Evolutionary conservation across 352 stramenopile species (phyloP).

Genomic region (Thalassiosira livingstoniorum): DNA sequence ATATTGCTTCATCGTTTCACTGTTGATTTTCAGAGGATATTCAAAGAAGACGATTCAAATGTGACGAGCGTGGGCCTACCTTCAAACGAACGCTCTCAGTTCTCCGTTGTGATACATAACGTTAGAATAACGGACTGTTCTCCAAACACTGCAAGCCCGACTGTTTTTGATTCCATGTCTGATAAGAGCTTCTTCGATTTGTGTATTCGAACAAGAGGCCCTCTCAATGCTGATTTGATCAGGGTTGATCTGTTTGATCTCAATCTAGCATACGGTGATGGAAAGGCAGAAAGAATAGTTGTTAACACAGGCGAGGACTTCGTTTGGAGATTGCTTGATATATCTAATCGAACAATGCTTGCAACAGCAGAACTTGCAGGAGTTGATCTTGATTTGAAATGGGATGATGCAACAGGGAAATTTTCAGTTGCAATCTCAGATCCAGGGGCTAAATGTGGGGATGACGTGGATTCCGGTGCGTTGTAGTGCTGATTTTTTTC

Average conservation of each 20-base stretch:
- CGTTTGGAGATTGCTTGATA: conserved; percentile 84
- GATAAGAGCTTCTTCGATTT: conserved; percentile 84
- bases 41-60: conserved; percentile 77
- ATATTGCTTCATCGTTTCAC: conserved; percentile 83
- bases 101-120: conserved; percentile 84
- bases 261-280: conserved; percentile 78
- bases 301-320: conserved; percentile 85
- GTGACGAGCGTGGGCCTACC: conserved; percentile 26
- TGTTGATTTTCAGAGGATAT: conserved; percentile 85
- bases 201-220: conserved; percentile 76
- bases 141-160: conserved; percentile 68
- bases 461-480: conserved; percentile 68
- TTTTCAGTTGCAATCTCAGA: conserved; percentile 70
- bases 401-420: conserved; percentile 71
- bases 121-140: conserved; percentile 82
- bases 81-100: conserved; percentile 76
- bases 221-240: conserved; percentile 79
- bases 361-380: conserved; percentile 77
- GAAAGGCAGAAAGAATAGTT: conserved; percentile 78
- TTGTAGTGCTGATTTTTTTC: conserved; percentile 1
- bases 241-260: conserved; percentile 85
- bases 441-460: conserved; percentile 49
- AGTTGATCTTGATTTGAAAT: conserved; percentile 76
- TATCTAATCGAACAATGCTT: conserved; percentile 77
- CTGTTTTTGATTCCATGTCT: conserved; percentile 83